These are phyloP conservation scores for Gnaphalium uliginosum DNA, from an alignment of 129 eudicot genomes.

Conservation along the genomic window DNA sequence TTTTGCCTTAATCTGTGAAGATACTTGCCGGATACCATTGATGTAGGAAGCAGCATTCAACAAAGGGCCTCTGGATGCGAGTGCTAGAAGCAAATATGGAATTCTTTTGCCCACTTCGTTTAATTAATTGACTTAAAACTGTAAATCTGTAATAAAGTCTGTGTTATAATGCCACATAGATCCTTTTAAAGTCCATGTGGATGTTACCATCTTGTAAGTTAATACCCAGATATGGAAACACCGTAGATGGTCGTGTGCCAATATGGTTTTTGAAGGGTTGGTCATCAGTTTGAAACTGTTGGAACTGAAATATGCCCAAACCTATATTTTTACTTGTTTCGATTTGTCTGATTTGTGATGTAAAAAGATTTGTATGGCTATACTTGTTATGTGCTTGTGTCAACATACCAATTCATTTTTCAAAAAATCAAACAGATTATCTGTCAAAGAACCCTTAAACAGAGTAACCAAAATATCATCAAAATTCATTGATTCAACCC, in stretches of 20 bases:
- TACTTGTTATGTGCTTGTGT: not conserved
- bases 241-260: not conserved
- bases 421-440: not conserved
- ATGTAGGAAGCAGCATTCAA: constrained; percentile 80
- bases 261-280: not conserved
- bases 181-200: not conserved
- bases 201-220: not conserved
- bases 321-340: not conserved
- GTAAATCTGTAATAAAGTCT: not conserved
- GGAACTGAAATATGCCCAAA: not conserved
- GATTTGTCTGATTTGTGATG: not conserved
- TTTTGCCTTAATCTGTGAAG: constrained; percentile 37
- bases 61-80: constrained; percentile 80
- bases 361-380: not conserved
- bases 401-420: not conserved
- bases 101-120: not conserved
- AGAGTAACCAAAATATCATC: not conserved
- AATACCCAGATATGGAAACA: not conserved
- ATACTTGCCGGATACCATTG: constrained; percentile 96
- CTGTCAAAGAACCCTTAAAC: not conserved
- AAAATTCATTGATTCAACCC: not conserved
- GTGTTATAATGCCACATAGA: not conserved
- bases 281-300: not conserved
- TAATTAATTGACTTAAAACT: not conserved
- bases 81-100: constrained; percentile 43